Percentiles rank a stretch among this genome's conserved stretches.
These are phyloP conservation scores for Fragaria nilgerrensis DNA, from an alignment of 306 rosid genomes.

Conservation along the genomic window DNA sequence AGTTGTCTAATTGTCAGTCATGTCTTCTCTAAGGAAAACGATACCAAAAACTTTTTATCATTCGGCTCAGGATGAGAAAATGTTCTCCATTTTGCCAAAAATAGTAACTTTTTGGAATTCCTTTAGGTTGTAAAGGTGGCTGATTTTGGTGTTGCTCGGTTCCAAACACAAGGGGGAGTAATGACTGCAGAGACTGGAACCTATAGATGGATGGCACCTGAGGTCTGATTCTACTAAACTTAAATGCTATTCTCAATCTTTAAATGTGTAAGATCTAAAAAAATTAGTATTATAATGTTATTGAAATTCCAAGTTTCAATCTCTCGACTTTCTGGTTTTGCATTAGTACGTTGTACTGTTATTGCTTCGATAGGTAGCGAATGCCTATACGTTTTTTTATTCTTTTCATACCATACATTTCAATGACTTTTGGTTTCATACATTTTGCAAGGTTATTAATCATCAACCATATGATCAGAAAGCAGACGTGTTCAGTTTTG, in stretches of 20 bases:
- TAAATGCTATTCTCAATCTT: conserved; percentile 2
- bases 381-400: not conserved
- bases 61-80: not conserved
- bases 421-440: conserved; percentile 24
- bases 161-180: conserved; percentile 83
- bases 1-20: not conserved
- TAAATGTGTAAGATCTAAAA: not conserved
- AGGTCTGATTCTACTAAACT: conserved; percentile 51
- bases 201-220: conserved; percentile 99
- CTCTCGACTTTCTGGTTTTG: not conserved
- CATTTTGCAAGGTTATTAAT: conserved; percentile 77
- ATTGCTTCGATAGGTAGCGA: not conserved
- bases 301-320: not conserved
- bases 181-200: conserved; percentile 99
- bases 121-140: conserved; percentile 94
- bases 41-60: not conserved
- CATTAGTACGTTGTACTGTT: not conserved
- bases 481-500: conserved; percentile 95
- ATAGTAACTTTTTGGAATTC: not conserved
- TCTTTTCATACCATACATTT: conserved; percentile 12
- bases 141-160: conserved; percentile 99
- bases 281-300: not conserved
- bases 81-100: not conserved
- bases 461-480: conserved; percentile 98
- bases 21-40: not conserved